Percentiles rank a stretch among this genome's conserved stretches.
Conservation (phyloP, 108 stramenopile genomes). For the Skeletonema potamos region DNA sequence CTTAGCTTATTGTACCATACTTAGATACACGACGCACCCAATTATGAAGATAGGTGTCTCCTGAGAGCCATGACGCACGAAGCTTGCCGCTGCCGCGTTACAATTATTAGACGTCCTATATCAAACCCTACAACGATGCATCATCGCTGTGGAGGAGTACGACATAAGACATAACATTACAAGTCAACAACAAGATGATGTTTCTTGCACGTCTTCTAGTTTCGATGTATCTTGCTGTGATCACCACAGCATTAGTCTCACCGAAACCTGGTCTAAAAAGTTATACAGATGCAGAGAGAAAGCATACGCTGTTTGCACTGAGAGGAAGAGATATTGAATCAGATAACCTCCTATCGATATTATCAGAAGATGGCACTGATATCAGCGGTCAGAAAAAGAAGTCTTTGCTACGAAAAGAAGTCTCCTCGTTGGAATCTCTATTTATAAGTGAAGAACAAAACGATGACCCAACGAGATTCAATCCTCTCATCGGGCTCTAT, state of each 20-base stretch:
- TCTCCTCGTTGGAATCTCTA: conserved; percentile 8
- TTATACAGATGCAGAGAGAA: neutral
- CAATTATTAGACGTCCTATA: too few species aligned
- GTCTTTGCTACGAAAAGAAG: neutral
- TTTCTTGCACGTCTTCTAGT: neutral
- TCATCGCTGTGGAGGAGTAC: too few species aligned
- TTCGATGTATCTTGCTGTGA: neutral
- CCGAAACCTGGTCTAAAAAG: neutral
- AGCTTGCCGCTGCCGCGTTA: too few species aligned
- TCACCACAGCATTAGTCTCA: neutral
- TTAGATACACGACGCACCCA: too few species aligned
- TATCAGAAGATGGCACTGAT: neutral
- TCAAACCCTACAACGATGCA: too few species aligned
- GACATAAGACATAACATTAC: too few species aligned
- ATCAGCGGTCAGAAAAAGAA: neutral
- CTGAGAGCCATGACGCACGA: too few species aligned
- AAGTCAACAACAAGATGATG: neutral
- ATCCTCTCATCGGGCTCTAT: conserved; percentile 63
- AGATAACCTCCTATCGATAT: neutral
- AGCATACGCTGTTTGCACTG: neutral
- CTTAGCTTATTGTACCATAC: too few species aligned
- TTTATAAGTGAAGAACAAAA: neutral
- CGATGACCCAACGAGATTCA: conserved; percentile 30
- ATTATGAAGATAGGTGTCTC: too few species aligned
- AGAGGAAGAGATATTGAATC: neutral